Base-by-base conservation (phyloP, 2,329 filamentous ascomycete species). In the Daldinia sp. region DNA sequence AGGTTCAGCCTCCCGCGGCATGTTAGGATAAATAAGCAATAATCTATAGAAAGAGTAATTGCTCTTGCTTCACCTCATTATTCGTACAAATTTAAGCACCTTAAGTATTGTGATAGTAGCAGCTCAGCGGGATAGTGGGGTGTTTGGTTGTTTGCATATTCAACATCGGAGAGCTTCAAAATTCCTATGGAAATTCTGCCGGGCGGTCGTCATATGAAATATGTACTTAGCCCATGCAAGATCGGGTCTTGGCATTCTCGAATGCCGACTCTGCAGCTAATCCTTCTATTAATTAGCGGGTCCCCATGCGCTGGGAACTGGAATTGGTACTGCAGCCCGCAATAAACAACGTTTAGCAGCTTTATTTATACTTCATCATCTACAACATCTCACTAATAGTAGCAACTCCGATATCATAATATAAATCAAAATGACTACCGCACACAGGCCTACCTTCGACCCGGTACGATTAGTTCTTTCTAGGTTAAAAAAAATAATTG, bases 1-100 rank as follows among this genome's bases (percentile, higher is more conserved):
- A 58, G 94, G 92, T 71, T 96, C 92, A 63, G 90, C 88, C 89
- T 97, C 94, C 78, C 92, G 90, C 75, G 94, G 94, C 94, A 98
- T 98, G 67, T 68, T 83, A 68, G 64, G 62, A 52, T 68, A 64
- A 63, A 52, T 68, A 50, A 65, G 65, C 51, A 50, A 62, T 15
- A 25, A 43, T 41, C 27, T 53, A 39, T 55, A 53, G 27, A 25
- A 53, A 58, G 64, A 13, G 58, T 37, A 58, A 58, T 57, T 52
- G 45, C 49, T 59, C 45, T 53, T 48, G 3, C 49, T 64, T 71
- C 53, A 58, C 48, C 58, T 69, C 63, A 70, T 70, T 59, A 60
- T 61, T 56, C 17, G 56, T 48, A 48, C 39, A 2, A 32, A 15
- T 58, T 29, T 21, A 52, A 50, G 51, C 39, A 63, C 17, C 3